phyloP scores from a whole-genome alignment of 352 stramenopile species.

The Phytopythium vexans region DNA sequence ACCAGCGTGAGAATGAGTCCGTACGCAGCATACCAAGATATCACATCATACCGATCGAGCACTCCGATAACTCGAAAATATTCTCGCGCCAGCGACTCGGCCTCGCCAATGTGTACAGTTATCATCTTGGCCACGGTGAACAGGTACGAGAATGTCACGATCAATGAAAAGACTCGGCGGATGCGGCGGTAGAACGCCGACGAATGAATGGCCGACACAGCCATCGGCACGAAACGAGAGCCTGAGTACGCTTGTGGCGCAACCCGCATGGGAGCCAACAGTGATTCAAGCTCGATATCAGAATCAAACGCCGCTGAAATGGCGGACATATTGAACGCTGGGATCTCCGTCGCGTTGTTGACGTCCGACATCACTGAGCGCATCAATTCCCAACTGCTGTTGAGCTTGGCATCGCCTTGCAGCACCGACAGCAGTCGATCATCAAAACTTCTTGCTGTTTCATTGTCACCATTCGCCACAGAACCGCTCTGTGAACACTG shows the following conservation, averaged over 20 bases:
- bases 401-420: constrained; percentile 17
- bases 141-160: constrained; percentile 26
- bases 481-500: constrained; percentile 14
- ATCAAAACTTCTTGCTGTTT: constrained; percentile 9
- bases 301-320: constrained; percentile 3
- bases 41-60: constrained; percentile 25
- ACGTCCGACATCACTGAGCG: not conserved
- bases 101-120: constrained; percentile 24
- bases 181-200: constrained; percentile 34
- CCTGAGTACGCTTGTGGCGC: constrained; percentile 34
- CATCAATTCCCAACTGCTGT: constrained; percentile 5
- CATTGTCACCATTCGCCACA: constrained; percentile 7
- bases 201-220: constrained; percentile 16
- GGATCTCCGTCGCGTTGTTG: constrained; percentile 3
- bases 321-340: not conserved
- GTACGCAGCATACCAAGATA: constrained; percentile 45
- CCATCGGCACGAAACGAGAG: constrained; percentile 25
- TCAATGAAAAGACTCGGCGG: constrained; percentile 22
- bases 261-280: constrained; percentile 30
- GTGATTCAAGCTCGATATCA: constrained; percentile 8
- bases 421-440: constrained; percentile 16
- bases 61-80: constrained; percentile 36
- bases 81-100: constrained; percentile 24
- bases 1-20: constrained; percentile 28
- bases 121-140: constrained; percentile 28